A percentile compares a stretch with the other conserved stretches of the same genome.
phyloP scores from a whole-genome alignment of 768 basidiomycete species.

The Boletus coccyginus region DNA sequence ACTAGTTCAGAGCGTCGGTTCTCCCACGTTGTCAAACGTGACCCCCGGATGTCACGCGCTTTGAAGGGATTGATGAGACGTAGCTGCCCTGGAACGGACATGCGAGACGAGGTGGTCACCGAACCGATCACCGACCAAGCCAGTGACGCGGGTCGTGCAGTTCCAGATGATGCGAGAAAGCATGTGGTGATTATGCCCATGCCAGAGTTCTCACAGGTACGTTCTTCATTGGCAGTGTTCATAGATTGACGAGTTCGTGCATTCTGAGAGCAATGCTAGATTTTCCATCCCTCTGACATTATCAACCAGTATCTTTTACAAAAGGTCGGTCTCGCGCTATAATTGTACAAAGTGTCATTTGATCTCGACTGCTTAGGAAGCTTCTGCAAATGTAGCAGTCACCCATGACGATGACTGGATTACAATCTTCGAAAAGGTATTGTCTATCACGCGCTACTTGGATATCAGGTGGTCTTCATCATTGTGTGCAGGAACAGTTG shows the following conservation, averaged over 20 bases:
- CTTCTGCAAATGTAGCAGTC: background rate
- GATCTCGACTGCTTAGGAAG: background rate
- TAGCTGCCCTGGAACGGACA: background rate
- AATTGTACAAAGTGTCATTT: background rate
- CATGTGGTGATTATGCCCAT: background rate
- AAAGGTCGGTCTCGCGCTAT: background rate
- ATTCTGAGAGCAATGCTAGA: background rate
- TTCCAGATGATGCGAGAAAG: background rate
- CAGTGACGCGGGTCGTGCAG: background rate
- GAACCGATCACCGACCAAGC: background rate
- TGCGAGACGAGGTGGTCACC: background rate
- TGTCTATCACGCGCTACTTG: no score
- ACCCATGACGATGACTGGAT: constrained; percentile 11
- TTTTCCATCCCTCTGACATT: constrained; percentile 11
- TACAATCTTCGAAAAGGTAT: background rate
- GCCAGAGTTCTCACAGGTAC: background rate
- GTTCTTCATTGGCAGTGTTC: background rate
- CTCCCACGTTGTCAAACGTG: background rate
- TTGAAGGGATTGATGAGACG: background rate
- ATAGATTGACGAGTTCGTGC: background rate
- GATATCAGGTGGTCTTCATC: background rate
- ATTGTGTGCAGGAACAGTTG: background rate
- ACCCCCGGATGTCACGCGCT: constrained; percentile 1
- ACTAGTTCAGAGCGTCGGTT: background rate
- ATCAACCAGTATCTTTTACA: constrained; percentile 8